Evolutionary conservation across 108 stramenopile species (phyloP).

Genomic region (Mayamaea pseudoterrestris): DNA sequence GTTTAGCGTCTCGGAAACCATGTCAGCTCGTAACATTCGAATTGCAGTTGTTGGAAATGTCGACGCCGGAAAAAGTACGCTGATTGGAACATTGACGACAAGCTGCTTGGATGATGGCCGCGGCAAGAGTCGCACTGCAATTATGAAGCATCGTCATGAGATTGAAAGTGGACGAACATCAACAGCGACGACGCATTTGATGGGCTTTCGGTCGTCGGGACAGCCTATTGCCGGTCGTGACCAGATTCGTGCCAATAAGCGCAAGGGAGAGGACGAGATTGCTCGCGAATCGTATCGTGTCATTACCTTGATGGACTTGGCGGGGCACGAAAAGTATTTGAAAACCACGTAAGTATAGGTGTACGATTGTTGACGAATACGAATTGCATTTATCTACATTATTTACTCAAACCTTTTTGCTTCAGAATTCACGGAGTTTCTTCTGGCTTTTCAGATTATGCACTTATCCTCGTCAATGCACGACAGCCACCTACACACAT

Average conservation of each 20-base stretch:
- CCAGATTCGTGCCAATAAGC: slow-evolving; percentile 51
- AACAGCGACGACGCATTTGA: slow-evolving; percentile 84
- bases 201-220: slow-evolving; percentile 85
- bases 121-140: slow-evolving; percentile 81
- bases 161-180: slow-evolving; percentile 95
- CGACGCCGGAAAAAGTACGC: slow-evolving; percentile 91
- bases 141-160: slow-evolving; percentile 97
- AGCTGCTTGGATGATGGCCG: slow-evolving; percentile 92
- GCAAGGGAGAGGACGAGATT: slow-evolving; percentile 70
- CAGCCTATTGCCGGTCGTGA: slow-evolving; percentile 57
- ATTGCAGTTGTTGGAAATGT: slow-evolving; percentile 98
- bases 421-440: slow-evolving; percentile 88
- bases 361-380: neutral
- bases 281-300: slow-evolving; percentile 70
- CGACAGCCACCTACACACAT: slow-evolving; percentile 97
- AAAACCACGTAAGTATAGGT: slow-evolving; percentile 79
- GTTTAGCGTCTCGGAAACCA: slow-evolving; percentile 42
- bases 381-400: neutral
- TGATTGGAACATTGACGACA: slow-evolving; percentile 90
- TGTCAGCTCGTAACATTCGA: slow-evolving; percentile 77
- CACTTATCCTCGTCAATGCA: slow-evolving; percentile 89
- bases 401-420: neutral
- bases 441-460: slow-evolving; percentile 90
- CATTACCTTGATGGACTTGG: slow-evolving; percentile 93
- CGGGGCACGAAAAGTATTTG: slow-evolving; percentile 98